These are phyloP conservation scores for Trametes villosa DNA, from an alignment of 768 basidiomycete genomes.

Conservation along the genomic window DNA sequence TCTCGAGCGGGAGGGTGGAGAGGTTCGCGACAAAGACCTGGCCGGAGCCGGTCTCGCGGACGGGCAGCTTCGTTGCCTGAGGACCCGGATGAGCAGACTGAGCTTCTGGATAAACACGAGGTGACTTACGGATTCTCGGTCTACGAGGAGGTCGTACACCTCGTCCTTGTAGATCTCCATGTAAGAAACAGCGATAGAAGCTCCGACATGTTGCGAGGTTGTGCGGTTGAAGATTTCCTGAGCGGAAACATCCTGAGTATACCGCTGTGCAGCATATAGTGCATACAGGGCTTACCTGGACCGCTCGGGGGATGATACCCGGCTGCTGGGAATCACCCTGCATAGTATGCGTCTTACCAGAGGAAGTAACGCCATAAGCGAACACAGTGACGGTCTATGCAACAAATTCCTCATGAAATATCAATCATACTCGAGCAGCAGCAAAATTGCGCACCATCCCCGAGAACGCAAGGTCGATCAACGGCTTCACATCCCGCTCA, in stretches of 20 bases:
- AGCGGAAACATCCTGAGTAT: neutral
- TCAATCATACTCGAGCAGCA: neutral
- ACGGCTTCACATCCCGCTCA: slow-evolving; percentile 70
- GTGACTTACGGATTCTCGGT: slow-evolving; percentile 62
- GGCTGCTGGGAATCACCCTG: slow-evolving; percentile 74
- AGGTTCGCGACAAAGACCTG: slow-evolving; percentile 61
- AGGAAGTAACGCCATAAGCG: slow-evolving; percentile 90
- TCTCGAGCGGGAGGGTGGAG: slow-evolving; percentile 41
- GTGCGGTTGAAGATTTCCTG: slow-evolving; percentile 21
- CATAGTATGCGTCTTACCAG: slow-evolving; percentile 94
- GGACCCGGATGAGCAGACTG: neutral
- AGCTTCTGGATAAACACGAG: neutral
- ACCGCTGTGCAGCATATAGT: neutral
- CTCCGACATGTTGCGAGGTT: slow-evolving; percentile 35
- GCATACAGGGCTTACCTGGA: slow-evolving; percentile 56
- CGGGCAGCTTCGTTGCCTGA: slow-evolving; percentile 58
- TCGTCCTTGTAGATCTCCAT: slow-evolving; percentile 95
- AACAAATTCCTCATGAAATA: too few species aligned
- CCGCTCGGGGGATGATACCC: slow-evolving; percentile 85
- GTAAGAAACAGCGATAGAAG: slow-evolving; percentile 66
- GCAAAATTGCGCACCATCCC: slow-evolving; percentile 61
- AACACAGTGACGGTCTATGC: slow-evolving; percentile 89
- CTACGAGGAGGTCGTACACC: slow-evolving; percentile 82
- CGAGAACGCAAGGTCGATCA: slow-evolving; percentile 76
- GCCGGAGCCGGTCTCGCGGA: slow-evolving; percentile 55